Base-by-base conservation (phyloP, 2,329 filamentous ascomycete genomes). In the Ophiostoma pallidulum region DNA sequence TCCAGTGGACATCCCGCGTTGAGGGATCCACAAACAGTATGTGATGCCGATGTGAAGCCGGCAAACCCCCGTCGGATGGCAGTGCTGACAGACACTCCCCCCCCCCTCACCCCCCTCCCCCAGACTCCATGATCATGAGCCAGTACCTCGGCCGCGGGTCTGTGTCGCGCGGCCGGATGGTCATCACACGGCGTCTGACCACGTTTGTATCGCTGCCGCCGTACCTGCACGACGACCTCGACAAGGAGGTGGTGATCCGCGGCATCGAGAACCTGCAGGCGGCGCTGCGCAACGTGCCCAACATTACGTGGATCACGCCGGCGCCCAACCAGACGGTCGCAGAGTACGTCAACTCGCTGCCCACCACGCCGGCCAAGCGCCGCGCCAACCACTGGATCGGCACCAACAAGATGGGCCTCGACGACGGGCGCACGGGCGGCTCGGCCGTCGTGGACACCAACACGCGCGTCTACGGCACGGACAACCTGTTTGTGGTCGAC, bases 121-220 rank as follows among this genome's bases (percentile, higher is more conserved):
- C 53, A 45, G 56, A 56, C 18, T 61, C 71, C 28, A 73, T 77
- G 60, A 72, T 69, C 13, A 69, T 79, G 55, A 74, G 69, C 52
- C 72, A 77, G 55, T 83, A 85, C 63, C 78, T 85, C 24, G 78
- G 78, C 29, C 75, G 78, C 47, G 80, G 81, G 35, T 67, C 74
- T 19, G 74, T 72, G n/a, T 80, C 79, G 13, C 69, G 78, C 33
- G 80, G 80, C 40, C 67, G 73, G 38, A 73, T 80, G 53, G 78
- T 75, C 12, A 82, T 84, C 57, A 77, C 72, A 33, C 65, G 69
- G 41, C 70, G 66, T 10, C 68, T 85, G 14, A 70, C 65, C 54
- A 80, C 82, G 54, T 64, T 72, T 2, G 77, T 84, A 13, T 74
- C 74, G 14, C 71, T 70, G 16, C 61, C 73, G 1, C 81, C 82